A percentile compares a stretch with the other conserved stretches of the same genome.
These are phyloP conservation scores for Grosmannia serpens DNA, from an alignment of 2,329 filamentous ascomycete genomes.

Conservation along the genomic window DNA sequence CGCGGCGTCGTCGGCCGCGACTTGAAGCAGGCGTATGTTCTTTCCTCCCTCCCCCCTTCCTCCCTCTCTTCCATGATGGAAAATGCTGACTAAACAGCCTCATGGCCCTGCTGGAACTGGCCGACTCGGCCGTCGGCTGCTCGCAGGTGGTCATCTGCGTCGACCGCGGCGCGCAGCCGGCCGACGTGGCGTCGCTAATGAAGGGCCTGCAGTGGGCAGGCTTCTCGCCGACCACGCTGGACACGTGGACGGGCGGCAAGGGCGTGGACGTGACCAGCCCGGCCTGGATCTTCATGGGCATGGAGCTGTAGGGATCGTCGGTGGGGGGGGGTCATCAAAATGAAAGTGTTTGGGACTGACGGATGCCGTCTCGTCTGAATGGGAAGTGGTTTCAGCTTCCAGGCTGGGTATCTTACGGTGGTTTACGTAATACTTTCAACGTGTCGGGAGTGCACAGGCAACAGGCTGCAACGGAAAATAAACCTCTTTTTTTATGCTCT, in stretches of 20 bases:
- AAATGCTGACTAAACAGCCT: slow-evolving; percentile 41
- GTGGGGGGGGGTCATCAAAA: too few relatives aligned
- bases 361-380: too few relatives aligned
- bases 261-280: slow-evolving; percentile 43
- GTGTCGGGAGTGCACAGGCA: too few relatives aligned
- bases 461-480: too few relatives aligned
- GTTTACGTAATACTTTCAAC: too few relatives aligned
- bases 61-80: neutral
- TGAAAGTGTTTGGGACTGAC: too few relatives aligned
- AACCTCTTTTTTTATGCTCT: too few relatives aligned
- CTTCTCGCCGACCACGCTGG: slow-evolving; percentile 71
- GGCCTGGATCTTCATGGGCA: slow-evolving; percentile 76
- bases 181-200: slow-evolving; percentile 55
- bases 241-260: slow-evolving; percentile 55
- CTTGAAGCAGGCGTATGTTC: slow-evolving; percentile 72
- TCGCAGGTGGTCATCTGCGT: slow-evolving; percentile 69
- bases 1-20: slow-evolving; percentile 56
- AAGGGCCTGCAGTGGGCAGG: slow-evolving; percentile 89
- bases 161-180: slow-evolving; percentile 54
- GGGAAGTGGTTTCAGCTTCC: too few relatives aligned
- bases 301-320: slow-evolving; percentile 79
- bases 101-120: slow-evolving; percentile 83
- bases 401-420: too few relatives aligned
- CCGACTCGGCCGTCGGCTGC: slow-evolving; percentile 65
- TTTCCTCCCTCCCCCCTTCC: neutral